A percentile compares a stretch with the other conserved stretches of the same genome.
Conservation (phyloP, 2,329 filamentous ascomycete species). For the Fusarium algeriense region DNA sequence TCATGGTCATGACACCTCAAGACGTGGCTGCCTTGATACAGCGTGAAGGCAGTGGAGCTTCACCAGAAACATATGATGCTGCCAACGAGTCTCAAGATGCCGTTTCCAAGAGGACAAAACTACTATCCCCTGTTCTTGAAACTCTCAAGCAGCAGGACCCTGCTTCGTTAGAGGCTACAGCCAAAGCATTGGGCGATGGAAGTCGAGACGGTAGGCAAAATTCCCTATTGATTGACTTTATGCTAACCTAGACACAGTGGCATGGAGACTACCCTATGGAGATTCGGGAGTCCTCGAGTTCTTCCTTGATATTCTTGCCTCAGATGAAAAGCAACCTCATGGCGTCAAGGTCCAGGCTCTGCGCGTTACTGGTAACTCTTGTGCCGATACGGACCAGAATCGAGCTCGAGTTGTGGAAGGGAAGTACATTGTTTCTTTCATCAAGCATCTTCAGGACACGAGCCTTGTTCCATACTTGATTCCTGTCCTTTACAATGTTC, state of each 20-base stretch:
- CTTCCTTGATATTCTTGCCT: constrained; percentile 62
- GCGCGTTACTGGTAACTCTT: constrained; percentile 71
- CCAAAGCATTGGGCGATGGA: constrained; percentile 66
- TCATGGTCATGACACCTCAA: constrained; percentile 50
- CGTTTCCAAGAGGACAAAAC: constrained; percentile 43
- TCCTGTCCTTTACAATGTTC: constrained; percentile 72
- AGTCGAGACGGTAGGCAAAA: constrained; percentile 65
- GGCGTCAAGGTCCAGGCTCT: constrained; percentile 66
- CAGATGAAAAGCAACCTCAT: constrained; percentile 53
- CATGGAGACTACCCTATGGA: constrained; percentile 69
- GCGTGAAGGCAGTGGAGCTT: constrained; percentile 48
- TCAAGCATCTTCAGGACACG: constrained; percentile 62
- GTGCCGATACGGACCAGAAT: constrained; percentile 73
- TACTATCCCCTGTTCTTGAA: constrained; percentile 55
- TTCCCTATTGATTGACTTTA: fast-evolving
- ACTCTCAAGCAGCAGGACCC: constrained; percentile 54
- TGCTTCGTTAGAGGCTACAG: constrained; percentile 58
- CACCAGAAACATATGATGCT: constrained; percentile 47
- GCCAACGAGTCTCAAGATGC: constrained; percentile 41
- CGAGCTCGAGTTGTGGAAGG: constrained; percentile 66
- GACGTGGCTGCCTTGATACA: constrained; percentile 55
- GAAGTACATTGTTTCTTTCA: constrained; percentile 61
- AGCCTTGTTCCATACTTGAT: constrained; percentile 64
- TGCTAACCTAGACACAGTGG: constrained; percentile 54
- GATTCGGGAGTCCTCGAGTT: constrained; percentile 69